Percentiles rank a stretch among this genome's conserved stretches.
These are phyloP conservation scores for Pisolithus albus DNA, from an alignment of 768 basidiomycete genomes.

Conservation along the genomic window DNA sequence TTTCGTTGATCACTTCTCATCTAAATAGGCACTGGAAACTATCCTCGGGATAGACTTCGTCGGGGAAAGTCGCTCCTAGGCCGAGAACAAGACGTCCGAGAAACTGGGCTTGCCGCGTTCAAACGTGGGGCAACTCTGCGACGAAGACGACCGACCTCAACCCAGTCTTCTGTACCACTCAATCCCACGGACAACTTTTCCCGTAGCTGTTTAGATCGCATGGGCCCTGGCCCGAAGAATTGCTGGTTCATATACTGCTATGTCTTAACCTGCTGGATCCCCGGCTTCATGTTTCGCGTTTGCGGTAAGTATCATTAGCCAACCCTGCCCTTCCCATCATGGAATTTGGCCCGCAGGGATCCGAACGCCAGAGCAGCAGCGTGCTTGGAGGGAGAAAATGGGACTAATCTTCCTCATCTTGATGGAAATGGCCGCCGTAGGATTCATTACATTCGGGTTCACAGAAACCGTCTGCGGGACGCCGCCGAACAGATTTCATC, in stretches of 20 bases:
- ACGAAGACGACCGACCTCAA: conserved; percentile 50
- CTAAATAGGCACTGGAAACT: conserved; percentile 67
- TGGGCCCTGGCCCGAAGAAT: conserved; percentile 82
- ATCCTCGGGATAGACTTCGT: conserved; percentile 54
- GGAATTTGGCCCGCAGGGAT: conserved; percentile 48
- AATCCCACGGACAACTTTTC: conserved; percentile 32
- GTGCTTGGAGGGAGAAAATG: conserved; percentile 98
- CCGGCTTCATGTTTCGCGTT: conserved; percentile 62
- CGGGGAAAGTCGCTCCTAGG: conserved; percentile 87
- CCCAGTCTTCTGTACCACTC: conserved; percentile 34
- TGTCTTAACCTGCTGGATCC: conserved; percentile 78
- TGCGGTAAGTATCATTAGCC: conserved; percentile 55
- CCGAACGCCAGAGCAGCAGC: conserved; percentile 83
- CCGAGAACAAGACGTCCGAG: conserved; percentile 84
- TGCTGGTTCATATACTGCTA: conserved; percentile 95
- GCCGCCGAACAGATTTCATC: conserved; percentile 76
- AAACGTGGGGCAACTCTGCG: conserved; percentile 78
- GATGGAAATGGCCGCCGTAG: conserved; percentile 85
- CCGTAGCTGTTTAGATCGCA: conserved; percentile 57
- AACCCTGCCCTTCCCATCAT: conserved; percentile 5
- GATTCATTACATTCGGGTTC: conserved; percentile 98
- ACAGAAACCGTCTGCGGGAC: conserved; percentile 89
- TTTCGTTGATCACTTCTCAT: conserved; percentile 5
- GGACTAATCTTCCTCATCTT: conserved; percentile 80
- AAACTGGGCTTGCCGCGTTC: conserved; percentile 89